phyloP scores from a whole-genome alignment of 1,284 basidiomycete genomes.

The Cryptococcus sp. region DNA sequence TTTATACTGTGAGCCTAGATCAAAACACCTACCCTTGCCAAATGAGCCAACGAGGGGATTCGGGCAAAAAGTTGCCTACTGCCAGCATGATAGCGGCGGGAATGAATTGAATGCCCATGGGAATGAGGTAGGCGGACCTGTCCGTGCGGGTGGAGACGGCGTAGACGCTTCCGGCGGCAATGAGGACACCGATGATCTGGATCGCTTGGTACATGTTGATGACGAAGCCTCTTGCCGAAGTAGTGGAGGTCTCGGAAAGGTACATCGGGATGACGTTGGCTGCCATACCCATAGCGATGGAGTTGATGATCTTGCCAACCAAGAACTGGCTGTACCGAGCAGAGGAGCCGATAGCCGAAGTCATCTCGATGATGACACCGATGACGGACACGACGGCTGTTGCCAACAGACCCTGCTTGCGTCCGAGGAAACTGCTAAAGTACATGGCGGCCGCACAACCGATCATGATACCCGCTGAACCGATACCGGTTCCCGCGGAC shows the following conservation, averaged over 20 bases:
- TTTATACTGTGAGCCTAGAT: too few relatives aligned
- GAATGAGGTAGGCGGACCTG: constrained; percentile 24
- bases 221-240: constrained; percentile 24
- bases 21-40: constrained; percentile 22
- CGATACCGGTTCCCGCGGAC: constrained; percentile 15
- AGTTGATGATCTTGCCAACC: constrained; percentile 27
- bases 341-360: constrained; percentile 14
- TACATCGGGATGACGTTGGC: constrained; percentile 29
- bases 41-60: constrained; percentile 30
- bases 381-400: constrained; percentile 25
- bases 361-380: constrained; percentile 27
- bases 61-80: constrained; percentile 18
- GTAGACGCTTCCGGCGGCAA: constrained; percentile 29
- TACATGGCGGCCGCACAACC: constrained; percentile 26
- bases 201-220: constrained; percentile 31
- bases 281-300: constrained; percentile 27
- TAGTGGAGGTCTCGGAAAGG: constrained; percentile 22
- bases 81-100: constrained; percentile 23
- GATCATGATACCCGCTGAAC: constrained; percentile 27
- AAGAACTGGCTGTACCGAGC: constrained; percentile 29
- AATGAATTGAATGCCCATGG: constrained; percentile 31
- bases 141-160: constrained; percentile 20
- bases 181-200: constrained; percentile 30
- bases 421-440: constrained; percentile 20
- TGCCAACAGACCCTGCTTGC: constrained; percentile 12